These are phyloP conservation scores for Dittrichia graveolens DNA, from an alignment of 129 eudicot genomes.

Conservation along the genomic window DNA sequence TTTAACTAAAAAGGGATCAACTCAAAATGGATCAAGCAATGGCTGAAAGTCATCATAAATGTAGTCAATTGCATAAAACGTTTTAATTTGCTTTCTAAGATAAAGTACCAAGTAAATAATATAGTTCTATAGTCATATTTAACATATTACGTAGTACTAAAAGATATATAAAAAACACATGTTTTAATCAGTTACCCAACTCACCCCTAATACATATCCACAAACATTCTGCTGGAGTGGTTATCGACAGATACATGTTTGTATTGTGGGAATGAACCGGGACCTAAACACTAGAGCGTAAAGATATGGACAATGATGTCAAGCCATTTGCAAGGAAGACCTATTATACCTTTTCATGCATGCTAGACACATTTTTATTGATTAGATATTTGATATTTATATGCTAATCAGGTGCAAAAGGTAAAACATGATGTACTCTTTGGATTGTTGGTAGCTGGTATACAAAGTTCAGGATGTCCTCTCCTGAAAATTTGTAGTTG, in stretches of 20 bases:
- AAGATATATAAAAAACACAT: not conserved
- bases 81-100: not conserved
- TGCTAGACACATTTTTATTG: no score
- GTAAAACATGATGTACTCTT: conserved; percentile 96
- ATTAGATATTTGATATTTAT: conserved; percentile 2
- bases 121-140: not conserved
- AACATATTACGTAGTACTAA: not conserved
- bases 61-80: no score
- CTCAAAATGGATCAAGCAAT: not conserved
- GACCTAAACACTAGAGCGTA: conserved; percentile 87
- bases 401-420: conserved; percentile 63
- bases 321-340: conserved; percentile 79
- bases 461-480: no score
- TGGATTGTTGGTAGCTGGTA: conserved; percentile 87
- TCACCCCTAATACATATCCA: not conserved
- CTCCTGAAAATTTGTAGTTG: no score
- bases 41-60: not conserved
- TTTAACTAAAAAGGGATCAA: not conserved
- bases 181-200: no score
- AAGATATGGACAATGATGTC: conserved; percentile 67
- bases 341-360: conserved; percentile 23
- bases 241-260: conserved; percentile 7
- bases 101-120: not conserved
- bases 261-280: conserved; percentile 39
- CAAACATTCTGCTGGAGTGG: not conserved